Conservation (phyloP, 441 rosid genomes). For the Theobroma grandiflorum region DNA sequence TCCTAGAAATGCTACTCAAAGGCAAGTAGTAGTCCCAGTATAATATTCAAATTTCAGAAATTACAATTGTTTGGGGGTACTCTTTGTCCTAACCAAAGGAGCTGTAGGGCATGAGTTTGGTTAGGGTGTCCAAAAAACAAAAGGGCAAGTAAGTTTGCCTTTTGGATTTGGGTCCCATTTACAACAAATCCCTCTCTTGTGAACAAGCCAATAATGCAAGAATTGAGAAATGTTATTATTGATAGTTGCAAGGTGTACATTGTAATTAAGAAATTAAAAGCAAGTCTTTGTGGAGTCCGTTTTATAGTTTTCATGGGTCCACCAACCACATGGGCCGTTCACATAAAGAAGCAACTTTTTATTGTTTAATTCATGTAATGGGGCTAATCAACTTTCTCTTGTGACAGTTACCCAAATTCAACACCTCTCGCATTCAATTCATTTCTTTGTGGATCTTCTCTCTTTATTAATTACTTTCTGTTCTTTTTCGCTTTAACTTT, state of each 20-base stretch:
- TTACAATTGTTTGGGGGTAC: conserved; percentile 21
- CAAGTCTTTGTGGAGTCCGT: conserved; percentile 48
- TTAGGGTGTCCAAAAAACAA: conserved; percentile 29
- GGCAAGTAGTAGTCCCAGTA: not conserved
- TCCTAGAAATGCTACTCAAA: conserved; percentile 31
- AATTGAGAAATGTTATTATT: conserved; percentile 31
- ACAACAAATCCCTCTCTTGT: conserved; percentile 33
- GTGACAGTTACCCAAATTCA: not conserved
- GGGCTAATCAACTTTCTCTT: conserved; percentile 24
- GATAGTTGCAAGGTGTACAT: conserved; percentile 50
- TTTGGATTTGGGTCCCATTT: conserved; percentile 44
- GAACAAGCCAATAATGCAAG: conserved; percentile 51
- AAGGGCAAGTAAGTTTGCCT: conserved; percentile 37
- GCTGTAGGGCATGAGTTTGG: conserved; percentile 38
- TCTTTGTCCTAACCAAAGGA: conserved; percentile 34
- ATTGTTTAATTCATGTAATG: conserved; percentile 28
- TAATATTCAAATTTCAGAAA: not conserved
- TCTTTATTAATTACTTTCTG: not conserved
- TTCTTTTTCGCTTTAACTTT: not conserved
- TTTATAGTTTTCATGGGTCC: conserved; percentile 48
- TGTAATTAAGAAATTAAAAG: conserved; percentile 41
- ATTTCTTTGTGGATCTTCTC: not conserved
- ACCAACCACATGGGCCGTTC: conserved; percentile 58
- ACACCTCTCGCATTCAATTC: conserved; percentile 10
- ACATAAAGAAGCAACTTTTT: conserved; percentile 43